Evolutionary conservation across 768 basidiomycete species (phyloP).

Genomic region (Pleurotus giganteus): DNA sequence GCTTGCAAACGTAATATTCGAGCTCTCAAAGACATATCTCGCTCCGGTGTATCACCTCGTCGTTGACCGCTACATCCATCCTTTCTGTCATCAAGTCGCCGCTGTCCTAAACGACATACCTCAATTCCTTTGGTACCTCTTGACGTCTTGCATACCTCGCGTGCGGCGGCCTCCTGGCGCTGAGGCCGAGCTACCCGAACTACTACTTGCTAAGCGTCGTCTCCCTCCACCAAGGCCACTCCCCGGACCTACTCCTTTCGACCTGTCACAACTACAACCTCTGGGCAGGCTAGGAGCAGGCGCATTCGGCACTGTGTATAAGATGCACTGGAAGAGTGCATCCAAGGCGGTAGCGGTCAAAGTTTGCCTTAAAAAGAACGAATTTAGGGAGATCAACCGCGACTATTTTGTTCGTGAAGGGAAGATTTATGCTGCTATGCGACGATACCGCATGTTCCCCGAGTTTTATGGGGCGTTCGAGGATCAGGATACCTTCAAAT

Average conservation of each 20-base stretch:
- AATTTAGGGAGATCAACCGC: not conserved
- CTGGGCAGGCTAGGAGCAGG: not conserved
- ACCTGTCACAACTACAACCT: not conserved
- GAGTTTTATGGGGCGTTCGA: not conserved
- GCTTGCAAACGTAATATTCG: too few relatives aligned
- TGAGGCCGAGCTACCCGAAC: too few relatives aligned
- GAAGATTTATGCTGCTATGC: not conserved
- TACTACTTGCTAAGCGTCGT: too few relatives aligned
- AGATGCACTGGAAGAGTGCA: not conserved
- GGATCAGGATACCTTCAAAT: not conserved
- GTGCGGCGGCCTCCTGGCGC: too few relatives aligned
- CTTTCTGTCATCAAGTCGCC: too few relatives aligned
- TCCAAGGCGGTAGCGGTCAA: not conserved
- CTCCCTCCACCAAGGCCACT: not conserved
- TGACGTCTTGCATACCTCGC: too few relatives aligned
- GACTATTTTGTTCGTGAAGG: not conserved
- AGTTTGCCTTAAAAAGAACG: not conserved
- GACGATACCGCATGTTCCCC: not conserved
- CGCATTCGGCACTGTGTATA: slow-evolving; percentile 2
- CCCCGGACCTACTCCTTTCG: not conserved
- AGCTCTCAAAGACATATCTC: too few relatives aligned
- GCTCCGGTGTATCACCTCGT: too few relatives aligned
- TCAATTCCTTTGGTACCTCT: too few relatives aligned
- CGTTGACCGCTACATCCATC: too few relatives aligned
- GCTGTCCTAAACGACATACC: too few relatives aligned